Percentiles rank a stretch among this genome's conserved stretches.
These are phyloP conservation scores for Lolium multiflorum DNA, from an alignment of 176 grass and related monocot genomes.

Conservation along the genomic window DNA sequence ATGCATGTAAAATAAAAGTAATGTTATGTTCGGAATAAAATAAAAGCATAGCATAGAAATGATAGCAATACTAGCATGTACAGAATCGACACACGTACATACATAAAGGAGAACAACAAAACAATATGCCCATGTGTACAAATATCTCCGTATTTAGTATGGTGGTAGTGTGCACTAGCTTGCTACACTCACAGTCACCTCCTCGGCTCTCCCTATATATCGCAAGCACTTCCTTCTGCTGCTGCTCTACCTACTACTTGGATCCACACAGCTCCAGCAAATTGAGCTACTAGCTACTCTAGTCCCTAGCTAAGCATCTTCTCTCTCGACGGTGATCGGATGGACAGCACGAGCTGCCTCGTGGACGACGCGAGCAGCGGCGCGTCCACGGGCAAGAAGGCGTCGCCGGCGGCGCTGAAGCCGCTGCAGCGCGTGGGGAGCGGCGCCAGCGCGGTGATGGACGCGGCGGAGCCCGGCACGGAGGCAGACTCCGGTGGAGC, in stretches of 20 bases:
- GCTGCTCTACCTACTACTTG: slow-evolving; percentile 24
- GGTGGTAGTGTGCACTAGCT: slow-evolving; percentile 11
- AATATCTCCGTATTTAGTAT: background rate
- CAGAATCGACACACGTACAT: background rate
- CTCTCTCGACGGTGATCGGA: slow-evolving; percentile 6
- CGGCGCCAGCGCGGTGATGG: slow-evolving; percentile 59
- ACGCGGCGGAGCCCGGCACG: slow-evolving; percentile 46
- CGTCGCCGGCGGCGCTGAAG: slow-evolving; percentile 5
- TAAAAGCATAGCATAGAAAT: background rate
- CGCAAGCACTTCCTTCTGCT: slow-evolving; percentile 5
- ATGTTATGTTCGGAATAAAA: background rate
- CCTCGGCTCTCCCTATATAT: slow-evolving; percentile 37
- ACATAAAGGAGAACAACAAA: background rate
- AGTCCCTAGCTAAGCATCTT: background rate
- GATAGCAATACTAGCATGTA: background rate
- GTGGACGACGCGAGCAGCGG: slow-evolving; percentile 64
- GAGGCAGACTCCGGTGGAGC: slow-evolving; percentile 52
- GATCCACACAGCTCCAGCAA: background rate
- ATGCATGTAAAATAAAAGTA: slow-evolving; percentile 21
- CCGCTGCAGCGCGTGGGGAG: slow-evolving; percentile 59
- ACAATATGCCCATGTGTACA: slow-evolving; percentile 21
- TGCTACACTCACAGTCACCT: slow-evolving; percentile 17
- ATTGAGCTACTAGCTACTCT: background rate
- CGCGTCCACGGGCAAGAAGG: slow-evolving; percentile 61
- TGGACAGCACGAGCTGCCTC: slow-evolving; percentile 63